phyloP scores from a whole-genome alignment of 2,329 filamentous ascomycete species.

The Colletotrichum simmondsii region DNA sequence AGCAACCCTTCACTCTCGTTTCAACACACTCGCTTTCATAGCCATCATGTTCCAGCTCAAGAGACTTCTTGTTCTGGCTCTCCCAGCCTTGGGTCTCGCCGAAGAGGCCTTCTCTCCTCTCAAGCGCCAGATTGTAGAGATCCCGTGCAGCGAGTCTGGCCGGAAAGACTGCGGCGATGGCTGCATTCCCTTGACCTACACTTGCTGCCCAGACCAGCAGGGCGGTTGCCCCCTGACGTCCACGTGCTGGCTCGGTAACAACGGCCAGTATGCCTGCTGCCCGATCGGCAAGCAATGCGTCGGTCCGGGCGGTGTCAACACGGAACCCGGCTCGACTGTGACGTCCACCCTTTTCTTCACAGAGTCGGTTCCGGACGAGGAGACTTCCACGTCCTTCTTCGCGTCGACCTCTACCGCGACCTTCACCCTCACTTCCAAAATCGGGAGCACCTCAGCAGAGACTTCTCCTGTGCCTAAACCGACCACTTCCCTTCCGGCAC shows the following conservation, averaged over 20 bases:
- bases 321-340: slow-evolving; percentile 7
- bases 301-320: slow-evolving; percentile 40
- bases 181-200: slow-evolving; percentile 42
- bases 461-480: background rate
- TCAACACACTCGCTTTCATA: background rate
- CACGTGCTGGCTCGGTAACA: slow-evolving; percentile 40
- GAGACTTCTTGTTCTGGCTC: slow-evolving; percentile 36
- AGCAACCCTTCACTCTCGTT: background rate
- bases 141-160: slow-evolving; percentile 39
- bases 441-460: background rate
- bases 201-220: slow-evolving; percentile 42
- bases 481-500: background rate
- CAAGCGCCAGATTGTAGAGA: slow-evolving; percentile 36
- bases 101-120: slow-evolving; percentile 29
- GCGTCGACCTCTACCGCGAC: background rate
- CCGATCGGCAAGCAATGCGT: slow-evolving; percentile 40
- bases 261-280: slow-evolving; percentile 44
- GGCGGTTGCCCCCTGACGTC: slow-evolving; percentile 41
- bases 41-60: slow-evolving; percentile 42
- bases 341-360: slow-evolving; percentile 1
- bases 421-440: slow-evolving; percentile 2
- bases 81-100: slow-evolving; percentile 38
- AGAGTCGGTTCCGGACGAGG: background rate
- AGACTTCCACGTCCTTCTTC: background rate
- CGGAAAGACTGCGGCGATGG: slow-evolving; percentile 42